Evolutionary conservation across 176 grass and related monocot genomes (phyloP).

Genomic region (Puccinellia tenuiflora): DNA sequence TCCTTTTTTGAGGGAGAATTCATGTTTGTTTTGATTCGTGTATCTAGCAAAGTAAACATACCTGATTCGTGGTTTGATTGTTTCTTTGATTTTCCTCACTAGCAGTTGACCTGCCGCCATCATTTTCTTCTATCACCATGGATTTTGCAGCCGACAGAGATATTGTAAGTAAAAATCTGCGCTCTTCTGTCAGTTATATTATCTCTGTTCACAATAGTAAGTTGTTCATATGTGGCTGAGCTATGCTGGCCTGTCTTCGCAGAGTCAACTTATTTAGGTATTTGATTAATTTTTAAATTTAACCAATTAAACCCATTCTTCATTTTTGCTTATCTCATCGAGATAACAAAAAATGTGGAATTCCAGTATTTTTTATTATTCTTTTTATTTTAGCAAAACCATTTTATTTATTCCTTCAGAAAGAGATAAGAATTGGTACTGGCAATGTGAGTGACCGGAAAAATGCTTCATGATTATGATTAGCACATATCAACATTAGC

Average conservation of each 20-base stretch:
- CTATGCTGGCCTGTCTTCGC: constrained; percentile 22
- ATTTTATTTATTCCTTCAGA: too few species aligned
- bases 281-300: too few species aligned
- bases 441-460: not conserved
- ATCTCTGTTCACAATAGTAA: not conserved
- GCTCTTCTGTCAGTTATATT: not conserved
- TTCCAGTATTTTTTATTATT: too few species aligned
- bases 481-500: not conserved
- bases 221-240: not conserved
- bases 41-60: not conserved
- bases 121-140: constrained; percentile 81
- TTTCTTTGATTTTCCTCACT: constrained; percentile 27
- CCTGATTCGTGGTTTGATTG: not conserved
- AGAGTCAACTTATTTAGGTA: too few species aligned
- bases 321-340: too few species aligned
- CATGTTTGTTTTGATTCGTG: not conserved
- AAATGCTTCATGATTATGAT: not conserved
- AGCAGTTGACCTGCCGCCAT: constrained; percentile 64
- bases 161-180: constrained; percentile 53
- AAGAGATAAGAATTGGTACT: too few species aligned
- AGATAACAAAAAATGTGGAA: too few species aligned
- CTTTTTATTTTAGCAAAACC: too few species aligned
- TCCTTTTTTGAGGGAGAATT: not conserved
- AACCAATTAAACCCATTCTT: too few species aligned
- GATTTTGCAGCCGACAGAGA: constrained; percentile 51